Evolutionary conservation across 345 rosid genomes (phyloP).

Genomic region (Salix purpurea): DNA sequence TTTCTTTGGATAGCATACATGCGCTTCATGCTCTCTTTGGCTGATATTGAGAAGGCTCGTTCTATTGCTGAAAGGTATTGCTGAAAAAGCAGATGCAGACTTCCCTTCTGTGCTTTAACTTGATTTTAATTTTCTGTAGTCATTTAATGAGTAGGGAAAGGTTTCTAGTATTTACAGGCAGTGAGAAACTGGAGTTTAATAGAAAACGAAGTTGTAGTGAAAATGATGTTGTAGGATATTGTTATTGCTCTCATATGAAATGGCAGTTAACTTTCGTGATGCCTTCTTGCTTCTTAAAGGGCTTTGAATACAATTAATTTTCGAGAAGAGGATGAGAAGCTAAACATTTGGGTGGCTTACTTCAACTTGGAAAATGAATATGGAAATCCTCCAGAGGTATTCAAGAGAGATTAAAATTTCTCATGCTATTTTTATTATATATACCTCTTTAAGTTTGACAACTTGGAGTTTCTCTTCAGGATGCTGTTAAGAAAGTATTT

Average conservation of each 20-base stretch:
- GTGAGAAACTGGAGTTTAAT: neutral
- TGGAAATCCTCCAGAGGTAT: conserved; percentile 94
- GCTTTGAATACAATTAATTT: conserved; percentile 81
- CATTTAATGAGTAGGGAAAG: neutral
- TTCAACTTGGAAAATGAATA: conserved; percentile 89
- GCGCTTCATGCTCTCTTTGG: conserved; percentile 75
- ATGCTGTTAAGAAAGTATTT: conserved; percentile 72
- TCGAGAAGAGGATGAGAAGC: conserved; percentile 91
- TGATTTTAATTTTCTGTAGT: neutral
- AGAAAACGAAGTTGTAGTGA: neutral
- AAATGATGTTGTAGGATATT: neutral
- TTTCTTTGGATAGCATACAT: conserved; percentile 89
- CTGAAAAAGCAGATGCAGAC: neutral
- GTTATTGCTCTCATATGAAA: neutral
- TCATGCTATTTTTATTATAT: no score
- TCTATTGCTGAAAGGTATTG: conserved; percentile 83
- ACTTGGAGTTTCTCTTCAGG: conserved; percentile 41
- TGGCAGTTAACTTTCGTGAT: neutral
- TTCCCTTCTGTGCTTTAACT: neutral
- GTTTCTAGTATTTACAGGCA: neutral
- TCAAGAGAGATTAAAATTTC: neutral
- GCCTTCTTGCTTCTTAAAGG: conserved; percentile 39
- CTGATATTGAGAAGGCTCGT: conserved; percentile 87
- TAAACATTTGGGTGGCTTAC: conserved; percentile 94
- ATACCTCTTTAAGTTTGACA: neutral